Evolutionary conservation across 2,329 filamentous ascomycete species (phyloP).

Genomic region (Neospermospora avenae): DNA sequence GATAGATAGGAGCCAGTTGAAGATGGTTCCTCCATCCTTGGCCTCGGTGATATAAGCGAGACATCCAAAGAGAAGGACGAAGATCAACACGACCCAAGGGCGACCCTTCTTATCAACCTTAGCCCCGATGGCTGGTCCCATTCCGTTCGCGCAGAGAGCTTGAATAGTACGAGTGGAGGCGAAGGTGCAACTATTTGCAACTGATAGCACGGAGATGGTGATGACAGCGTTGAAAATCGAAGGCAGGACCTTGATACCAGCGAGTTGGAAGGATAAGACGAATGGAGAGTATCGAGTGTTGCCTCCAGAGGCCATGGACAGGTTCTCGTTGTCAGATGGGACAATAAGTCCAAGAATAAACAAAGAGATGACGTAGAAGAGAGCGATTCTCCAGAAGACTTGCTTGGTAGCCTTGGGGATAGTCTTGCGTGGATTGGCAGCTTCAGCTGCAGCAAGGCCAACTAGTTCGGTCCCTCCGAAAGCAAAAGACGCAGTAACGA

Average conservation of each 20-base stretch:
- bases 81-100: constrained; percentile 54
- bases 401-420: constrained; percentile 87
- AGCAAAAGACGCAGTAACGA: constrained; percentile 72
- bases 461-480: constrained; percentile 75
- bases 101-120: constrained; percentile 82
- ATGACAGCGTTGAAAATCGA: constrained; percentile 94
- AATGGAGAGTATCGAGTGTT: constrained; percentile 76
- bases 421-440: constrained; percentile 72
- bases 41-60: constrained; percentile 56
- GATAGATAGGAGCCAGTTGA: constrained; percentile 66
- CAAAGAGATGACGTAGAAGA: constrained; percentile 82
- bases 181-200: constrained; percentile 90
- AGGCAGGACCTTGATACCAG: constrained; percentile 75
- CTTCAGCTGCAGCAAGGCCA: constrained; percentile 73
- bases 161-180: constrained; percentile 87
- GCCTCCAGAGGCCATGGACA: constrained; percentile 56
- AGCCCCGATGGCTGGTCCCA: constrained; percentile 71
- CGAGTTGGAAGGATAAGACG: constrained; percentile 84
- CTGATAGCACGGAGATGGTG: constrained; percentile 82
- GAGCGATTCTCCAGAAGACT: constrained; percentile 89
- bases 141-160: constrained; percentile 81
- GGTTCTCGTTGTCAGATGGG: constrained; percentile 62
- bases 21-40: constrained; percentile 43
- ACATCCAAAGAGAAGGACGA: constrained; percentile 54
- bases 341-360: constrained; percentile 81